phyloP scores from a whole-genome alignment of 1,284 basidiomycete genomes.

The Cutaneotrichosporon spelunceum region DNA sequence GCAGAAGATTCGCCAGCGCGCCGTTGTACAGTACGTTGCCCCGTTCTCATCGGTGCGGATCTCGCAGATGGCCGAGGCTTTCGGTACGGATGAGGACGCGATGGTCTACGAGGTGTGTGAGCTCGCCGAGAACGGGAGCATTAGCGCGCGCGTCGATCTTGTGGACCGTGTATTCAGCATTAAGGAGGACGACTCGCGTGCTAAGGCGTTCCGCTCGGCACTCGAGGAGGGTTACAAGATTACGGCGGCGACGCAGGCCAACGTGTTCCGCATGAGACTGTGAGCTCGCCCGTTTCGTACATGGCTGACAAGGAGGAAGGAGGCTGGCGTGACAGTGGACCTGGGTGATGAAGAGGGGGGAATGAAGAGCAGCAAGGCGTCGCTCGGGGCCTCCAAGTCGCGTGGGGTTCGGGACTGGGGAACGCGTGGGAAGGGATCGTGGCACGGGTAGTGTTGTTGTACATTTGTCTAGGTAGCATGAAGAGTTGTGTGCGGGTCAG shows the following conservation, averaged over 20 bases:
- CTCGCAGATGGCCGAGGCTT: slow-evolving; percentile 38
- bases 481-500: neutral
- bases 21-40: slow-evolving; percentile 43
- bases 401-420: neutral
- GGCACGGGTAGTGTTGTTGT: slow-evolving; percentile 6
- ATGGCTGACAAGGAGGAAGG: slow-evolving; percentile 27
- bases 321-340: slow-evolving; percentile 38
- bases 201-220: slow-evolving; percentile 30
- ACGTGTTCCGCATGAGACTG: slow-evolving; percentile 40
- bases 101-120: slow-evolving; percentile 34
- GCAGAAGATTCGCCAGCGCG: slow-evolving; percentile 31
- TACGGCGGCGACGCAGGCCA: slow-evolving; percentile 24
- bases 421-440: neutral
- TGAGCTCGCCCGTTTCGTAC: slow-evolving; percentile 22
- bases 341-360: slow-evolving; percentile 9
- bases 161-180: slow-evolving; percentile 41
- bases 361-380: neutral
- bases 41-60: slow-evolving; percentile 42
- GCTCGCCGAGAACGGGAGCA: slow-evolving; percentile 30
- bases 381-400: neutral
- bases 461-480: slow-evolving; percentile 1
- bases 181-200: slow-evolving; percentile 28
- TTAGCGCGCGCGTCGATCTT: slow-evolving; percentile 42
- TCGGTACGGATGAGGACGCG: slow-evolving; percentile 24
- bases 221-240: slow-evolving; percentile 28